A percentile compares a stretch with the other conserved stretches of the same genome.
Conservation (phyloP, 2,329 filamentous ascomycete species). For the Orbilia ellipsospora region DNA sequence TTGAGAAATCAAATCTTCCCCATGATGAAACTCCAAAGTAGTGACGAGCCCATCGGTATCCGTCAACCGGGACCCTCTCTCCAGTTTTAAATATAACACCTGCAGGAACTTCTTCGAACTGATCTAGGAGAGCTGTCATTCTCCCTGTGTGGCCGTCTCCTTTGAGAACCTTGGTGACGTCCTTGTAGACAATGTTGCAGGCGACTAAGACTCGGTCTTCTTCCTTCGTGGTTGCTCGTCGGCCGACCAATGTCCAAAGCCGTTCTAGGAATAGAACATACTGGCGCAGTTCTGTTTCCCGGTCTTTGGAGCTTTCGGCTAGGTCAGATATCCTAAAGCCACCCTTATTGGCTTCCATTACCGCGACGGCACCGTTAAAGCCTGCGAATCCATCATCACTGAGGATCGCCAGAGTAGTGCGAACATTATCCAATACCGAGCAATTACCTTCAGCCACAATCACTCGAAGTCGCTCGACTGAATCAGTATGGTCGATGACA, state of each 20-base stretch:
- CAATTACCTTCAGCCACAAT: constrained; percentile 13
- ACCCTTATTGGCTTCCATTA: constrained; percentile 27
- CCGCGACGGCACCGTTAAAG: constrained; percentile 31
- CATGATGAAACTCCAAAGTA: constrained; percentile 27
- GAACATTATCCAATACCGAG: constrained; percentile 15
- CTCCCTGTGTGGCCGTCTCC: constrained; percentile 37
- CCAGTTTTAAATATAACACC: constrained; percentile 34
- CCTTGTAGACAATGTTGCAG: constrained; percentile 44
- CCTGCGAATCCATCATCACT: constrained; percentile 41
- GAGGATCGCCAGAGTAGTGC: constrained; percentile 21
- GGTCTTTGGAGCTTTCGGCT: not conserved
- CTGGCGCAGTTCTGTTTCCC: constrained; percentile 4
- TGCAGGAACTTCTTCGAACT: constrained; percentile 45
- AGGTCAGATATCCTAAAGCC: constrained; percentile 17
- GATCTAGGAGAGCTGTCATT: constrained; percentile 31
- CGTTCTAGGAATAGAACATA: constrained; percentile 33
- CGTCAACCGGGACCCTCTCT: constrained; percentile 38
- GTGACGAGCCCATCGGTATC: constrained; percentile 50
- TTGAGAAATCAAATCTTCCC: constrained; percentile 37
- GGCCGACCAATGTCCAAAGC: constrained; percentile 32
- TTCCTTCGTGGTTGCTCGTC: constrained; percentile 52
- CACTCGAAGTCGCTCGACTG: constrained; percentile 38
- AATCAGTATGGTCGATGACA: constrained; percentile 42
- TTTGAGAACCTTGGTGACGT: constrained; percentile 41
- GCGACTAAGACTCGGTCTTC: constrained; percentile 54